Conservation (phyloP, 148 eudicot genomes). For the Silene conica region DNA sequence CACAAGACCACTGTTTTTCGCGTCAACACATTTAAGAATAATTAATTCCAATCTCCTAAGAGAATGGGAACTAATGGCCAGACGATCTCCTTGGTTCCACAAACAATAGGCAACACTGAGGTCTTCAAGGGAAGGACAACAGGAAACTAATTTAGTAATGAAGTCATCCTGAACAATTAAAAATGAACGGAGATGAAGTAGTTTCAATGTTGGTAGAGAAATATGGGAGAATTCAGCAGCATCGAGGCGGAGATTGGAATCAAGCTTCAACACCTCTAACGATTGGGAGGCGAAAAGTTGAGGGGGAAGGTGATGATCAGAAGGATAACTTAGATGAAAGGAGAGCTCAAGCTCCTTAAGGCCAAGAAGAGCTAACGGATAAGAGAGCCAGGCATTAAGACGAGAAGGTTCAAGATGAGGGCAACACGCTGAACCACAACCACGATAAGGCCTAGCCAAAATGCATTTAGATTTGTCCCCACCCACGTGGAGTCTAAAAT, state of each 20-base stretch:
- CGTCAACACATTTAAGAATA: too few relatives aligned
- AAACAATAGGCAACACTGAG: background rate
- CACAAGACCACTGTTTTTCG: background rate
- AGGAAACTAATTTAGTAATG: slow-evolving; percentile 13
- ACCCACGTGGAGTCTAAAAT: background rate
- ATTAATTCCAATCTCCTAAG: slow-evolving; percentile 11
- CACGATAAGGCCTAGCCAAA: too few relatives aligned
- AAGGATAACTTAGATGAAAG: background rate
- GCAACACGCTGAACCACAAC: background rate
- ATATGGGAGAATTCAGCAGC: background rate
- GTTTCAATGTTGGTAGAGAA: slow-evolving; percentile 10
- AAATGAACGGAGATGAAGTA: background rate
- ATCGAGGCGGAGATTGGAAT: too few relatives aligned
- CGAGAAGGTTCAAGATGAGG: background rate
- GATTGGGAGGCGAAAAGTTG: background rate
- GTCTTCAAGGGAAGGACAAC: slow-evolving; percentile 25
- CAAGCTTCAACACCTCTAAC: background rate
- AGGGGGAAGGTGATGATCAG: background rate
- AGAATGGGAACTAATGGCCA: slow-evolving; percentile 9
- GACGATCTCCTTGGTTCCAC: background rate
- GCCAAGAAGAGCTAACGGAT: background rate
- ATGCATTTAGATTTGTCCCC: background rate
- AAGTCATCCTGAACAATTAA: slow-evolving; percentile 3
- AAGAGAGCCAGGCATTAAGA: background rate
- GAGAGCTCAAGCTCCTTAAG: background rate